These are phyloP conservation scores for Trichoderma koningii DNA, from an alignment of 2,329 filamentous ascomycete species.

Conservation along the genomic window DNA sequence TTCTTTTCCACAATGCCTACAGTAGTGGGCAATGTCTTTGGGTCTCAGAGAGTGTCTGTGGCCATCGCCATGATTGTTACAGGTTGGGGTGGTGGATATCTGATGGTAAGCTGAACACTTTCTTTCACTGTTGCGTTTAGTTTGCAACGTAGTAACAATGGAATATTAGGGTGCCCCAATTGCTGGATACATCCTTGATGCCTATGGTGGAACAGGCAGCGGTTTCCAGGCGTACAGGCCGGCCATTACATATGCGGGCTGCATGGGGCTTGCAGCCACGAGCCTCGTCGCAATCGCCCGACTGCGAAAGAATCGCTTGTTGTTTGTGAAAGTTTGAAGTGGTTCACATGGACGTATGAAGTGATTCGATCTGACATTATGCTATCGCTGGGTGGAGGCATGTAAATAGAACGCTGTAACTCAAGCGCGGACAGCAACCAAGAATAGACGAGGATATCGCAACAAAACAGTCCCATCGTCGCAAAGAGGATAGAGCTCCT, in stretches of 20 bases:
- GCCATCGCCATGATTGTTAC: slow-evolving; percentile 63
- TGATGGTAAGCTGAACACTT: slow-evolving; percentile 46
- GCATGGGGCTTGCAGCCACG: slow-evolving; percentile 49
- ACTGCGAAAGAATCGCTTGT: slow-evolving; percentile 43
- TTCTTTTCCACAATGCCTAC: slow-evolving; percentile 65
- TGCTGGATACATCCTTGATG: slow-evolving; percentile 58
- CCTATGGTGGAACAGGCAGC: slow-evolving; percentile 50
- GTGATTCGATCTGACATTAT: background rate
- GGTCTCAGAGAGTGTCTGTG: slow-evolving; percentile 52
- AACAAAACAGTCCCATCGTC: slow-evolving; percentile 57
- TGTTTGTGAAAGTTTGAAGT: slow-evolving; percentile 37
- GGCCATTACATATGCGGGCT: slow-evolving; percentile 62
- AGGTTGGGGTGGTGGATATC: slow-evolving; percentile 60
- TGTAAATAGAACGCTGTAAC: background rate
- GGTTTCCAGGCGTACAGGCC: slow-evolving; percentile 56
- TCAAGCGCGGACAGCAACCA: slow-evolving; percentile 45
- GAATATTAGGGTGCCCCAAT: slow-evolving; percentile 53
- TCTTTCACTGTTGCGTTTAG: background rate
- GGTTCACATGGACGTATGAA: background rate
- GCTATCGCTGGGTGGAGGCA: no score
- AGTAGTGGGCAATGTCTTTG: slow-evolving; percentile 59
- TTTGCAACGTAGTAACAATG: background rate
- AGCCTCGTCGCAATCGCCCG: slow-evolving; percentile 46
- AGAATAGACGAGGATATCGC: slow-evolving; percentile 58
- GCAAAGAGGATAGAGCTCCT: slow-evolving; percentile 46